Evolutionary conservation across 805 yeast species (phyloP), one percentile per base, ranked within the genome.

Genomic region (Cyberlindnera maritima): DNA sequence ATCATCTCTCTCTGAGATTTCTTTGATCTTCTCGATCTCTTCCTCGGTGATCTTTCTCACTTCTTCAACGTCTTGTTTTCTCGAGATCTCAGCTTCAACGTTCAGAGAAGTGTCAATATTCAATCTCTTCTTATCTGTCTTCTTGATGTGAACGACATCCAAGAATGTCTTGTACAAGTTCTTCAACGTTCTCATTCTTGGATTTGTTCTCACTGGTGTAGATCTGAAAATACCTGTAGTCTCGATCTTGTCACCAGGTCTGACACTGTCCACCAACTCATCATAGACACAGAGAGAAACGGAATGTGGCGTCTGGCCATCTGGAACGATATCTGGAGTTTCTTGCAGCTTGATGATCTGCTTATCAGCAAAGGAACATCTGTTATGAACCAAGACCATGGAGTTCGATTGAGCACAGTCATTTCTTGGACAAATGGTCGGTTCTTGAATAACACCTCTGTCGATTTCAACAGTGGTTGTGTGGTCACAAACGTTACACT

Each of bases 261-360:
- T 79, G 60, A 96, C 86, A 44, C 87, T 76, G 65, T 94, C 99
- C 1, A 94, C 99, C 51, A 94, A 74, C 64, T 94, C 98, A 66
- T 94, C 99, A 63, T 92, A 94, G 1, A 88, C 96, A 71, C 97
- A 89, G 25, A 94, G 71, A 7, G 96, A 88, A 40, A 94, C 88
- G 13, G 97, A 85, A 66, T 94, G 99, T 2, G 99, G 99, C 2
- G 99, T 94, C 68, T 94, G 99, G 15, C 99, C 99, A 68, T 88
- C 98, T 4, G 99, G 99, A 14, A 92, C 96, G 52, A 81, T 75
- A 66, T 94, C 99, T 0, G 97, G 97, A 0, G 96, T 90, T 67
- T 94, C 99, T 68, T 94, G 99, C 36, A 94, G 71, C 60, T 88
- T 88, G 56, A 94, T 81, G 25, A 94, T 92, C 68, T 94, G 99